A percentile compares a stretch with the other conserved stretches of the same genome.
phyloP scores from a whole-genome alignment of 768 basidiomycete species.

The Russula lepida region DNA sequence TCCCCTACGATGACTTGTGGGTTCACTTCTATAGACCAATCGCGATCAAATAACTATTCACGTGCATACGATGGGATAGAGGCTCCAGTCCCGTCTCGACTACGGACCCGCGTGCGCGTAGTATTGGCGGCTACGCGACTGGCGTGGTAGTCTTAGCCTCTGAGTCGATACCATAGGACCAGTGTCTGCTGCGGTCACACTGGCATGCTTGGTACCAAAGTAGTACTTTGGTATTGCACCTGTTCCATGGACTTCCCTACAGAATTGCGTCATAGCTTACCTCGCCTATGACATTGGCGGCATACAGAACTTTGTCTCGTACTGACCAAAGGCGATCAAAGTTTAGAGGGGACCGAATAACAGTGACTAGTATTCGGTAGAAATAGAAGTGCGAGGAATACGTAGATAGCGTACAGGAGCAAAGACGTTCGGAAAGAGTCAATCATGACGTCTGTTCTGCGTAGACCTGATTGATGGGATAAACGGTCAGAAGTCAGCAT shows the following conservation, averaged over 20 bases:
- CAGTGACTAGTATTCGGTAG: neutral
- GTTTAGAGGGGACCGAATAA: neutral
- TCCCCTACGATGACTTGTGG: neutral
- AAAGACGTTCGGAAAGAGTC: neutral
- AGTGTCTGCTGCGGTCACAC: no score
- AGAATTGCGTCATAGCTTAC: no score
- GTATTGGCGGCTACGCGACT: neutral
- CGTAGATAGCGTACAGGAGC: neutral
- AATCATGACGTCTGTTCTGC: conserved; percentile 57
- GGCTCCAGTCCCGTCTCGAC: no score
- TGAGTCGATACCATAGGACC: no score
- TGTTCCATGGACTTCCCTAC: no score
- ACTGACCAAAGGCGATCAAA: neutral
- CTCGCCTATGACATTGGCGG: no score
- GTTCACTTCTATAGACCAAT: no score
- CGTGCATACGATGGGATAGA: neutral
- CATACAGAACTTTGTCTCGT: neutral
- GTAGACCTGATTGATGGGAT: conserved; percentile 39
- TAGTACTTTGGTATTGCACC: no score
- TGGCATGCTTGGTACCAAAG: no score
- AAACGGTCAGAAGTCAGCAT: neutral
- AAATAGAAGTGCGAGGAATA: neutral
- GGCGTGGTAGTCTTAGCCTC: neutral
- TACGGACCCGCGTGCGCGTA: neutral
- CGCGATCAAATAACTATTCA: neutral